These are phyloP conservation scores for Antitrichia curtipendula DNA, from an alignment of 225 moss, liverwort and hornwort genomes.

Conservation along the genomic window DNA sequence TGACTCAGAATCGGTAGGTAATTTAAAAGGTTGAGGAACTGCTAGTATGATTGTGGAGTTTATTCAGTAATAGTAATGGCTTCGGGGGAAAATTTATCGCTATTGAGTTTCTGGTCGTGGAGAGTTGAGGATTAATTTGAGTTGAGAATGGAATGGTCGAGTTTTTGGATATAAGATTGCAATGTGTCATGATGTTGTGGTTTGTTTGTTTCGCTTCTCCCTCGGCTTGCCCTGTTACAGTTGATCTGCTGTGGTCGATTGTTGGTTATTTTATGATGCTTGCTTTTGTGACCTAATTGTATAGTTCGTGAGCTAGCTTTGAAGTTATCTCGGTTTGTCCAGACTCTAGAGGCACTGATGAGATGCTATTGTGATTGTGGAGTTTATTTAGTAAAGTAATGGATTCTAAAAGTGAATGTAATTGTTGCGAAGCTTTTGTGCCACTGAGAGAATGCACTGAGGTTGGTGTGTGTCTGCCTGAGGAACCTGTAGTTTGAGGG, in stretches of 20 bases:
- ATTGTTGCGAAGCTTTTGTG: not conserved
- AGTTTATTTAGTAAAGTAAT: not conserved
- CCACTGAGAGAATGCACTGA: not conserved
- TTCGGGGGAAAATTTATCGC: not conserved
- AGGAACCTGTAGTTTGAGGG: not conserved
- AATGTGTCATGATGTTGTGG: not conserved
- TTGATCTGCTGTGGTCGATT: not conserved
- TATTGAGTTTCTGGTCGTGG: not conserved
- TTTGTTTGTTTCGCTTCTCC: not conserved
- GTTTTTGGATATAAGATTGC: not conserved
- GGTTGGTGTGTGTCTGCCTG: not conserved
- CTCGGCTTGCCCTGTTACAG: not conserved
- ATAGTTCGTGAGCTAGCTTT: not conserved
- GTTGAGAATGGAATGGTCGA: not conserved
- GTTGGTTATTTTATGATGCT: not conserved
- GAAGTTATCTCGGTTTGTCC: not conserved
- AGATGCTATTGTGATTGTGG: not conserved
- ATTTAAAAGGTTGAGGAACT: not conserved
- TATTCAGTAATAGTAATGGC: not conserved
- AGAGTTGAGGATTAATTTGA: not conserved
- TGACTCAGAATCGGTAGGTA: not conserved
- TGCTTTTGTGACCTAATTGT: not conserved
- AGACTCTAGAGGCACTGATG: not conserved
- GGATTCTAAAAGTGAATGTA: no score
- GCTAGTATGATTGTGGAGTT: not conserved